Base-by-base conservation (phyloP, 2,329 filamentous ascomycete species). In the Neonectria punicea region DNA sequence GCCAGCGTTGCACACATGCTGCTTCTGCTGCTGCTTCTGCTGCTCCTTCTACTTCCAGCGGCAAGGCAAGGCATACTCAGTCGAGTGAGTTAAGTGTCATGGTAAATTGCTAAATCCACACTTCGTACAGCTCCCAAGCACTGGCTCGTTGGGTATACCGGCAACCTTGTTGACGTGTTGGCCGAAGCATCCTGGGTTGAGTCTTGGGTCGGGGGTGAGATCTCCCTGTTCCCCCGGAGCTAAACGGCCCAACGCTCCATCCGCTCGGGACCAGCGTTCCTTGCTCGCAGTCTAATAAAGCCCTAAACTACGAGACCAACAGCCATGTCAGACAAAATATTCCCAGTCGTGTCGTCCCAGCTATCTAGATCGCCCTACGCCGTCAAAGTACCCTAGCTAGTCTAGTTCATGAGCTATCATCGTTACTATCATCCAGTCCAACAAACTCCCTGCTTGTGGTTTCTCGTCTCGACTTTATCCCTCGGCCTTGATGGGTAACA, bases 231-330 rank as follows among this genome's bases (percentile, higher is more conserved):
- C 50, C 51, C 59, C 61, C 55, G 50, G 47, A 28, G 36, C 46
- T 44, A 59, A 63, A 58, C 43, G 34, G 32, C 50, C 55, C 49
- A 50, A 32, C 34, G 55, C 55, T 60, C 58, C 61, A 49, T 58
- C 50, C 55, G 28, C 41, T 63, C 61, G 61, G 61, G 61, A 55
- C 55, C 49, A 55, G 50, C n/a, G 44, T 63, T 25, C 61, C 61
- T 58, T 63, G 55, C 61, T 63, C 58, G 55, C 49, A 51, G 34
- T n/a, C 28, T 44, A 4, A 36, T 44, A 4, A 51, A n/a, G 50
- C 30, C 22, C 36, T 50, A 5, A 51, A 18, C 30, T 51, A 51
- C 49, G 14, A 51, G 54, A 54, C 55, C 55, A 55, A 43, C 41
- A 49, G 25, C 49, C 50, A 30, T 58, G 41, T 58, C 55, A 54